phyloP scores from a whole-genome alignment of 2,329 filamentous ascomycete genomes.

The Balansia obtecta region DNA sequence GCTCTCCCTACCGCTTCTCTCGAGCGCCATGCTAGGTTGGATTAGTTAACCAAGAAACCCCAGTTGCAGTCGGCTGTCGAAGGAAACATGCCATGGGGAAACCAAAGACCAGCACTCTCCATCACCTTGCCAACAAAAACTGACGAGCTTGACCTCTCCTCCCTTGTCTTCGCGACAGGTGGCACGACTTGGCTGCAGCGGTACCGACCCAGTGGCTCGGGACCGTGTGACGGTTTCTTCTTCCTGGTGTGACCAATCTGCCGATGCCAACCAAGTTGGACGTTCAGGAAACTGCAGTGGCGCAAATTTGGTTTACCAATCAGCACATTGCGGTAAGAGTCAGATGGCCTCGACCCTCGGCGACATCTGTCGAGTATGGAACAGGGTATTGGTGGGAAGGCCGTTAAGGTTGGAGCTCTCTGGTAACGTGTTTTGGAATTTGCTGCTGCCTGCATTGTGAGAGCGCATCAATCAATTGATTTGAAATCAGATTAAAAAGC shows the following conservation, averaged over 20 bases:
- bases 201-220: slow-evolving; percentile 1
- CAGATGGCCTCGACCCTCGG: background rate
- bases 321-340: background rate
- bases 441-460: too few species aligned
- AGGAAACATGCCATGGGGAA: too few species aligned
- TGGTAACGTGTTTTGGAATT: too few species aligned
- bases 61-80: too few species aligned
- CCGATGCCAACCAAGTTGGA: background rate
- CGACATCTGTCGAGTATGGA: background rate
- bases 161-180: background rate
- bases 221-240: background rate
- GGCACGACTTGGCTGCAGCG: background rate
- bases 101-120: background rate
- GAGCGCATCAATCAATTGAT: too few species aligned
- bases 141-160: too few species aligned
- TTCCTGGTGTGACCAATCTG: background rate
- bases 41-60: too few species aligned
- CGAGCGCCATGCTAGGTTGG: too few species aligned
- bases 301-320: background rate
- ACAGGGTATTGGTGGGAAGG: background rate
- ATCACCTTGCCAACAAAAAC: background rate
- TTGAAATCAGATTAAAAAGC: background rate
- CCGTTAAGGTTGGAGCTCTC: too few species aligned
- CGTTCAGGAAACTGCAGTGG: background rate
- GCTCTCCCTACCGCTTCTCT: too few species aligned